phyloP scores from a whole-genome alignment of 306 rosid species.

The Corylus americana region DNA sequence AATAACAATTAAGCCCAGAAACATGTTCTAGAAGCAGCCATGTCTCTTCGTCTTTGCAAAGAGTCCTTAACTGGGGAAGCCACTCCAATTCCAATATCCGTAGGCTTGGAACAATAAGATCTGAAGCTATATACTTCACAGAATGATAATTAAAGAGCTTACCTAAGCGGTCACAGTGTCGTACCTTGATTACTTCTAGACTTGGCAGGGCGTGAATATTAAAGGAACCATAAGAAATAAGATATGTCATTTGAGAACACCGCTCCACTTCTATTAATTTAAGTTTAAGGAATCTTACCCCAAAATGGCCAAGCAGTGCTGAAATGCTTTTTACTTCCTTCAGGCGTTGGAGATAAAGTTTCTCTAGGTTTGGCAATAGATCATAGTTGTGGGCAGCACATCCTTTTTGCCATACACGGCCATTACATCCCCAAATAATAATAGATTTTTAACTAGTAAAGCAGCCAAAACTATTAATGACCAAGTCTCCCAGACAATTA shows the following conservation, averaged over 20 bases:
- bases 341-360: slow-evolving; percentile 6
- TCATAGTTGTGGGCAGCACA: too few relatives aligned
- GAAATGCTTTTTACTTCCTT: slow-evolving; percentile 20
- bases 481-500: slow-evolving; percentile 15
- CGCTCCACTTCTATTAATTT: slow-evolving; percentile 14
- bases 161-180: slow-evolving; percentile 2
- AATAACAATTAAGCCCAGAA: too few relatives aligned
- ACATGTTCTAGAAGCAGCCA: too few relatives aligned
- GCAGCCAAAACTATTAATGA: not conserved
- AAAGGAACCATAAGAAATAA: slow-evolving; percentile 1
- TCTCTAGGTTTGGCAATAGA: slow-evolving; percentile 20
- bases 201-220: slow-evolving; percentile 9
- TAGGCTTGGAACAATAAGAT: too few relatives aligned
- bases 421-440: slow-evolving; percentile 12
- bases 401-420: not conserved
- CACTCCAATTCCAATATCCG: too few relatives aligned
- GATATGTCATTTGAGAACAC: slow-evolving; percentile 14
- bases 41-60: too few relatives aligned
- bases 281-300: slow-evolving; percentile 16
- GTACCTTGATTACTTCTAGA: not conserved
- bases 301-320: slow-evolving; percentile 23
- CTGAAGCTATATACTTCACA: too few relatives aligned
- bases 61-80: too few relatives aligned
- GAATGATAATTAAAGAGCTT: slow-evolving; percentile 4
- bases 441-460: slow-evolving; percentile 19